A percentile compares a stretch with the other conserved stretches of the same genome.
Evolutionary conservation across 202 grass and related monocot genomes (phyloP).

Genomic region (Zizania palustris): DNA sequence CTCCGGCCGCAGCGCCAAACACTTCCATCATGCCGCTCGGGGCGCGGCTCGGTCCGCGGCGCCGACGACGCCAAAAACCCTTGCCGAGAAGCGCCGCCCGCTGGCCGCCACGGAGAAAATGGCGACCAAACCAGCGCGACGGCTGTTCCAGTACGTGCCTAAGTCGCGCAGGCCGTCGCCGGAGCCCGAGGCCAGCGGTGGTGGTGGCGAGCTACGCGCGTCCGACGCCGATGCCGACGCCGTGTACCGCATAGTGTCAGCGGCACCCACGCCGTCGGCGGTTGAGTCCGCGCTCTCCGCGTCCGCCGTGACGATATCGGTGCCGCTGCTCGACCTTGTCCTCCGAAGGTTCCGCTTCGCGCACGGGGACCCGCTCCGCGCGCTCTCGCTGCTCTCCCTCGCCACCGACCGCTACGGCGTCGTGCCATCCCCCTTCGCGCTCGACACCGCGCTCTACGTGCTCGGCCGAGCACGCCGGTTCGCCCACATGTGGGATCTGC

Average conservation of each 20-base stretch:
- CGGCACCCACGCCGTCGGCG: constrained; percentile 54
- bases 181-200: neutral
- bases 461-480: constrained; percentile 72
- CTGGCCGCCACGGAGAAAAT: constrained; percentile 34
- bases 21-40: constrained; percentile 25
- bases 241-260: constrained; percentile 61
- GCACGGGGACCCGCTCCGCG: constrained; percentile 72
- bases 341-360: constrained; percentile 79
- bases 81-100: neutral
- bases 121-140: constrained; percentile 35
- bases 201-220: neutral
- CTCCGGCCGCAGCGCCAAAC: no score
- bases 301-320: constrained; percentile 53
- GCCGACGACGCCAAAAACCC: constrained; percentile 41
- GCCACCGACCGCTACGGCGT: constrained; percentile 55
- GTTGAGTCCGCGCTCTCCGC: constrained; percentile 55
- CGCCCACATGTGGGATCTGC: constrained; percentile 56
- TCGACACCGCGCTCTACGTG: constrained; percentile 82
- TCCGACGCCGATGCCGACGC: constrained; percentile 43
- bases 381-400: constrained; percentile 69
- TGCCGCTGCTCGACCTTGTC: constrained; percentile 67
- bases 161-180: constrained; percentile 5
- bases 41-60: constrained; percentile 14
- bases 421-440: constrained; percentile 58
- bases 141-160: constrained; percentile 43